Evolutionary conservation across 805 yeast species (phyloP).

Genomic region (Wickerhamiella dianesei): DNA sequence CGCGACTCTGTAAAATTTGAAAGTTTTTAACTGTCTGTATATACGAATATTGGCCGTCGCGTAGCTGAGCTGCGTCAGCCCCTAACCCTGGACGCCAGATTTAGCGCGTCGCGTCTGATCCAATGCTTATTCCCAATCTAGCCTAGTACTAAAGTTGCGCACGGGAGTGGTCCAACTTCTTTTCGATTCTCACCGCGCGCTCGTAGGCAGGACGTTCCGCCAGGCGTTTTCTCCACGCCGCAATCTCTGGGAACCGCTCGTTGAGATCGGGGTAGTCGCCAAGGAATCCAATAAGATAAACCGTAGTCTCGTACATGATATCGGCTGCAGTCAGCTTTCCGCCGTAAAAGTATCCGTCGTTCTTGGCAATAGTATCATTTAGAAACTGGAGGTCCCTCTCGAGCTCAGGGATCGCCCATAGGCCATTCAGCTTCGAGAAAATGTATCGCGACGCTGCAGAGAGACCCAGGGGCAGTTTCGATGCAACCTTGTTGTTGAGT

Average conservation of each 20-base stretch:
- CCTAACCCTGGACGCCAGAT: not conserved
- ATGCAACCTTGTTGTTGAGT: conserved; percentile 25
- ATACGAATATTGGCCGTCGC: too few species aligned
- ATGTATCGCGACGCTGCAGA: conserved; percentile 29
- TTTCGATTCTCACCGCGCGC: conserved; percentile 6
- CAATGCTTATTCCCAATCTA: too few species aligned
- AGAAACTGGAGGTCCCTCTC: conserved; percentile 29
- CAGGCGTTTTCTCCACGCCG: conserved; percentile 12
- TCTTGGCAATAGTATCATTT: conserved; percentile 31
- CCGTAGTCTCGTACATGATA: conserved; percentile 27
- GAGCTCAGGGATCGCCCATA: conserved; percentile 38
- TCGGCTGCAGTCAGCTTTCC: conserved; percentile 49
- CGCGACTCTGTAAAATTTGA: too few species aligned
- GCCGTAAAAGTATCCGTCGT: conserved; percentile 46
- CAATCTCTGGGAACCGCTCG: conserved; percentile 12
- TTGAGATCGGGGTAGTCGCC: conserved; percentile 3
- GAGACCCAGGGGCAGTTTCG: conserved; percentile 13
- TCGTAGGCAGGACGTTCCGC: conserved; percentile 6
- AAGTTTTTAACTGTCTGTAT: too few species aligned
- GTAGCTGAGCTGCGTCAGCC: too few species aligned
- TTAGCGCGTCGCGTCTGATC: too few species aligned
- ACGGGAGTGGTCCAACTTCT: conserved; percentile 1
- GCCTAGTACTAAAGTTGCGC: too few species aligned
- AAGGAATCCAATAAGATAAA: conserved; percentile 5
- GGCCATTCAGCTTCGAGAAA: conserved; percentile 34